phyloP scores from a whole-genome alignment of 371 early-diverging fungal species.

The Mucor mucedo region DNA sequence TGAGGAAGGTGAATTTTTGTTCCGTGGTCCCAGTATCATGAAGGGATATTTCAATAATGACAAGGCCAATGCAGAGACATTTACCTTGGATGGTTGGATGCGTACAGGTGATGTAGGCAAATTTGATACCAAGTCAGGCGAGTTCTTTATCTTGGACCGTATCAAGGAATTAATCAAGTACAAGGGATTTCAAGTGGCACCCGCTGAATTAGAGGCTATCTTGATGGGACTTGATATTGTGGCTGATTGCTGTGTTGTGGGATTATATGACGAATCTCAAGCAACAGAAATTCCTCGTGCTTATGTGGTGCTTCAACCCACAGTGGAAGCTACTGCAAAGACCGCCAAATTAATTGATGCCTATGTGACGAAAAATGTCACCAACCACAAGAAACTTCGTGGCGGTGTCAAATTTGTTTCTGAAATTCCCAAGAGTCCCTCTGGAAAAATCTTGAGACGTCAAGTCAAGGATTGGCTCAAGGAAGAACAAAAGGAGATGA shows the following conservation, averaged over 20 bases:
- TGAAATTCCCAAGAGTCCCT: conserved; percentile 75
- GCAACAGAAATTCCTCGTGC: conserved; percentile 85
- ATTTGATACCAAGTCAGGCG: conserved; percentile 54
- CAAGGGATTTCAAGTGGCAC: conserved; percentile 61
- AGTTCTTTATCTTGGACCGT: conserved; percentile 74
- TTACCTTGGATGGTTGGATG: conserved; percentile 76
- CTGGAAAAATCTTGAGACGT: conserved; percentile 84
- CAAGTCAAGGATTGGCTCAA: conserved; percentile 47
- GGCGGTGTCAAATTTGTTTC: conserved; percentile 80
- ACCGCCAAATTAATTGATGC: conserved; percentile 32
- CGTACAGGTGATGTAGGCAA: conserved; percentile 87
- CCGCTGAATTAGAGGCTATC: conserved; percentile 75
- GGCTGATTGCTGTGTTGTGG: conserved; percentile 79
- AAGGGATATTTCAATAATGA: conserved; percentile 72
- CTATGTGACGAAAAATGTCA: conserved; percentile 68
- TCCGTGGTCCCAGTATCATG: conserved; percentile 88
- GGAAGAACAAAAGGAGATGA: conserved; percentile 27
- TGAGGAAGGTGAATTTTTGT: conserved; percentile 73
- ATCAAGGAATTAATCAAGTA: conserved; percentile 80
- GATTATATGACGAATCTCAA: conserved; percentile 50
- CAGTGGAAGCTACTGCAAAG: conserved; percentile 20
- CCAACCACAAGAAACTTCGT: conserved; percentile 76
- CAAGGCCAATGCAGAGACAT: conserved; percentile 71
- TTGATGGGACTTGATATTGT: conserved; percentile 70
- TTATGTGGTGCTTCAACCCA: conserved; percentile 66